A percentile compares a stretch with the other conserved stretches of the same genome.
Conservation (phyloP, 345 rosid genomes). For the Bruguiera parviflora region DNA sequence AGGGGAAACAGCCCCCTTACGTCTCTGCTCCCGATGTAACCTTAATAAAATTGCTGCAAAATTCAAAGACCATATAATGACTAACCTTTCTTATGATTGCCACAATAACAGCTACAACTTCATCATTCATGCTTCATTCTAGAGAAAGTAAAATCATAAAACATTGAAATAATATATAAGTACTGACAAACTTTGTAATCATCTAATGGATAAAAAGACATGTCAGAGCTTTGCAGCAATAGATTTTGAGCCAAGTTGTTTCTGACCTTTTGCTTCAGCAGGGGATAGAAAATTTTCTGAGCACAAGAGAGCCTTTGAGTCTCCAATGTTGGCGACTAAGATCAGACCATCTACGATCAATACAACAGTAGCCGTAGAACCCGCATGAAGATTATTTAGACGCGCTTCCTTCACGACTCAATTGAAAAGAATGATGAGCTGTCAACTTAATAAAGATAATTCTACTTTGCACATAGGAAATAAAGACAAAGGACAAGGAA, state of each 20-base stretch:
- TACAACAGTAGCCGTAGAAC: slow-evolving; percentile 78
- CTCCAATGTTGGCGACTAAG: slow-evolving; percentile 86
- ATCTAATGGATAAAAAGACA: neutral
- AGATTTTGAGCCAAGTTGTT: slow-evolving; percentile 15
- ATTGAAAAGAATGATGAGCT: slow-evolving; percentile 12
- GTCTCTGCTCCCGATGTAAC: slow-evolving; percentile 66
- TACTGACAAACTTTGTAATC: neutral
- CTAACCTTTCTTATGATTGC: slow-evolving; percentile 8
- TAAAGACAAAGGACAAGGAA: neutral
- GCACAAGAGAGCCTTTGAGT: slow-evolving; percentile 90
- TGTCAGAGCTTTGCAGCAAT: neutral
- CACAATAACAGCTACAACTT: neutral
- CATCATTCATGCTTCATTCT: neutral
- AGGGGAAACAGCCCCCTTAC: slow-evolving; percentile 42
- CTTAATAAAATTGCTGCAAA: slow-evolving; percentile 68
- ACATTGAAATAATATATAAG: neutral
- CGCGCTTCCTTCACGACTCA: slow-evolving; percentile 62
- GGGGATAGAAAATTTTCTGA: slow-evolving; percentile 78
- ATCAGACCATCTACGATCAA: slow-evolving; percentile 74
- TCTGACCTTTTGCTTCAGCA: slow-evolving; percentile 76
- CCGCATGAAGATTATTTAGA: slow-evolving; percentile 52
- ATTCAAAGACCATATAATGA: slow-evolving; percentile 18
- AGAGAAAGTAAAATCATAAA: slow-evolving; percentile 8
- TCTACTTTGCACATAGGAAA: neutral
- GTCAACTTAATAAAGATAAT: neutral